Conservation (phyloP, 495 filamentous ascomycete species). For the Aeminium ludgeri region DNA sequence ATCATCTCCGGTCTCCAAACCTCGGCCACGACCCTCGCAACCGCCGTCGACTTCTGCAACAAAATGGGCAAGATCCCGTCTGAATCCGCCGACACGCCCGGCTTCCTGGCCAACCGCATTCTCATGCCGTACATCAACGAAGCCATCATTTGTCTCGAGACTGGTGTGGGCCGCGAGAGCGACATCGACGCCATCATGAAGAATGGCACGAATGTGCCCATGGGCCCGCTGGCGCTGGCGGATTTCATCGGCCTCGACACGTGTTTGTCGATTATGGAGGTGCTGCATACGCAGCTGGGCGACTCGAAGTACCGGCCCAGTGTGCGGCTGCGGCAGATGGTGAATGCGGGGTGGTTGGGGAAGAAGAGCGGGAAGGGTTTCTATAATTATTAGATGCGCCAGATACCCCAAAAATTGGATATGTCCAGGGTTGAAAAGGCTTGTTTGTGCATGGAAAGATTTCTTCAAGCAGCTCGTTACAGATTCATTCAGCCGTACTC, state of each 20-base stretch:
- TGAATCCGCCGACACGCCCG: conserved; percentile 71
- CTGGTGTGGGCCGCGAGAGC: conserved; percentile 68
- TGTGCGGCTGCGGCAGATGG: conserved; percentile 79
- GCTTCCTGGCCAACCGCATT: conserved; percentile 92
- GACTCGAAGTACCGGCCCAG: conserved; percentile 90
- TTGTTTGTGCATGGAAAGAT: background rate
- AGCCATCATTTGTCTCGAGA: conserved; percentile 91
- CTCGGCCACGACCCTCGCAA: conserved; percentile 58
- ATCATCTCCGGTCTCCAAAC: conserved; percentile 92
- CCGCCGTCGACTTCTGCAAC: conserved; percentile 72
- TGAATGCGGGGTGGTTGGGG: conserved; percentile 92
- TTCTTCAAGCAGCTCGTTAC: too few relatives aligned
- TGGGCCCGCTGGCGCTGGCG: conserved; percentile 85
- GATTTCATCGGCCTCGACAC: conserved; percentile 98
- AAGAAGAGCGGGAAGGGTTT: conserved; percentile 97
- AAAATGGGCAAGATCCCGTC: conserved; percentile 88
- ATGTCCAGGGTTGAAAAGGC: background rate
- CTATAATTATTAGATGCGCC: conserved; percentile 54
- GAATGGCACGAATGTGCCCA: conserved; percentile 95
- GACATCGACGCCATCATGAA: conserved; percentile 98
- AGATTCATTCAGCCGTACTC: too few relatives aligned
- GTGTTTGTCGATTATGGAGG: conserved; percentile 92
- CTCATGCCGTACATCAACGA: conserved; percentile 99
- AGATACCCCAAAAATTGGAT: background rate
- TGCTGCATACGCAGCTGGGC: conserved; percentile 76